Conservation (phyloP, 225 moss, liverwort and hornwort species). For the Thuidium tamariscinum region DNA sequence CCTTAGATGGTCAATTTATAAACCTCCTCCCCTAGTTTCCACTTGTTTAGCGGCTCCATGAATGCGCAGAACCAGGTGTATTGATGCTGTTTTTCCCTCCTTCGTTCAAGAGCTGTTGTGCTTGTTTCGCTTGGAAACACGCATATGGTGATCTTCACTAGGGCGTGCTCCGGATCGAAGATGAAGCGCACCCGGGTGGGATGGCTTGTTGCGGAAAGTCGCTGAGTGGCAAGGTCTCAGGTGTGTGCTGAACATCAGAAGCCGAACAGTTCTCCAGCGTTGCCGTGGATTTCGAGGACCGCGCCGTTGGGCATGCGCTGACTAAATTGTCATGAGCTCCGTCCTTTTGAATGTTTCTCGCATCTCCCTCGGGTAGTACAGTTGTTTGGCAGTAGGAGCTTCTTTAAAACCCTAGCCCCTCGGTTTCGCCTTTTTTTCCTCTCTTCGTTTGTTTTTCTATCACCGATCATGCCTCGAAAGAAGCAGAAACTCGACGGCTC, state of each 20-base stretch:
- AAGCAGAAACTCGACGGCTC: conserved; percentile 20
- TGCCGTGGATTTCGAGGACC: not conserved
- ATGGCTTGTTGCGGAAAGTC: not conserved
- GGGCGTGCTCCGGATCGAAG: not conserved
- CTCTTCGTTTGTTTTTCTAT: not conserved
- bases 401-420: not conserved
- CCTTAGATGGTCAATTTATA: too few species aligned
- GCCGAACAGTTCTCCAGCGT: not conserved
- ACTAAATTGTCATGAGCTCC: too few species aligned
- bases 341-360: not conserved
- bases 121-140: not conserved
- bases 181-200: not conserved
- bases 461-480: conserved; percentile 18
- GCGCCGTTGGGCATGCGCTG: too few species aligned
- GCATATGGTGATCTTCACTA: not conserved
- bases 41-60: not conserved
- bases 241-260: not conserved
- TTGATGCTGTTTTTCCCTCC: too few species aligned
- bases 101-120: too few species aligned
- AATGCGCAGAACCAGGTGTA: not conserved
- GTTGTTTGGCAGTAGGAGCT: not conserved
- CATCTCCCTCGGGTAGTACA: not conserved
- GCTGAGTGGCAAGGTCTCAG: not conserved
- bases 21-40: not conserved
- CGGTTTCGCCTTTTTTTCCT: too few species aligned